Conservation (phyloP, 2,329 filamentous ascomycete species). For the Ophiocordyceps robertsii region DNA sequence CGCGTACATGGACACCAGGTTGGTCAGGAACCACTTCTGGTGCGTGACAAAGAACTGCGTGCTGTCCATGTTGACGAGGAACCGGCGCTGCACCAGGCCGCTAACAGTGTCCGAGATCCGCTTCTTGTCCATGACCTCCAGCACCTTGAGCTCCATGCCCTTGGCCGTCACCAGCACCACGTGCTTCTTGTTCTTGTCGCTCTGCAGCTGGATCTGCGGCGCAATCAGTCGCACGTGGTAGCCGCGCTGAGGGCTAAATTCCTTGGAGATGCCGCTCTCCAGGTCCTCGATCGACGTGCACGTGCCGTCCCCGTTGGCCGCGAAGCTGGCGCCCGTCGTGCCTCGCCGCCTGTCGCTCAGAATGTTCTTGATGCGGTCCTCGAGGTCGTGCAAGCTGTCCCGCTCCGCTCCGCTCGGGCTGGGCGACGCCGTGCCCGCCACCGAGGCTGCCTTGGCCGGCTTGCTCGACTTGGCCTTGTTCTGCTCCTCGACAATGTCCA, state of each 20-base stretch:
- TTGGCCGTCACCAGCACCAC: conserved; percentile 96
- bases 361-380: conserved; percentile 77
- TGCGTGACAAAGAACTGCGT: conserved; percentile 97
- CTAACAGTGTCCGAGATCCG: conserved; percentile 85
- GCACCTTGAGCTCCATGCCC: conserved; percentile 93
- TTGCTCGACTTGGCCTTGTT: conserved; percentile 48
- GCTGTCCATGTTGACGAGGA: conserved; percentile 91
- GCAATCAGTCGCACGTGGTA: conserved; percentile 93
- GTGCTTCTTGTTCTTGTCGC: conserved; percentile 93
- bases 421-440: conserved; percentile 17
- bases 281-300: conserved; percentile 44
- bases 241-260: conserved; percentile 82
- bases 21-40: conserved; percentile 75
- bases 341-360: conserved; percentile 74
- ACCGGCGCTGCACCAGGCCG: conserved; percentile 86
- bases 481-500: conserved; percentile 95
- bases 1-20: conserved; percentile 83
- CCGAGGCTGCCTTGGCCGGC: conserved; percentile 14
- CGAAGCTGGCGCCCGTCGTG: conserved; percentile 31
- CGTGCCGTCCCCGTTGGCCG: conserved; percentile 17
- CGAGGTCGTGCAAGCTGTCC: conserved; percentile 48
- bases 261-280: conserved; percentile 65
- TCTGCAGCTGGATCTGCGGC: conserved; percentile 94
- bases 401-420: conserved; percentile 29
- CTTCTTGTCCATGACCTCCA: conserved; percentile 96